A percentile compares a stretch with the other conserved stretches of the same genome.
These are phyloP conservation scores for Ophiognomonia clavigignenti-juglandacearum DNA, from an alignment of 2,329 filamentous ascomycete genomes.

Conservation along the genomic window DNA sequence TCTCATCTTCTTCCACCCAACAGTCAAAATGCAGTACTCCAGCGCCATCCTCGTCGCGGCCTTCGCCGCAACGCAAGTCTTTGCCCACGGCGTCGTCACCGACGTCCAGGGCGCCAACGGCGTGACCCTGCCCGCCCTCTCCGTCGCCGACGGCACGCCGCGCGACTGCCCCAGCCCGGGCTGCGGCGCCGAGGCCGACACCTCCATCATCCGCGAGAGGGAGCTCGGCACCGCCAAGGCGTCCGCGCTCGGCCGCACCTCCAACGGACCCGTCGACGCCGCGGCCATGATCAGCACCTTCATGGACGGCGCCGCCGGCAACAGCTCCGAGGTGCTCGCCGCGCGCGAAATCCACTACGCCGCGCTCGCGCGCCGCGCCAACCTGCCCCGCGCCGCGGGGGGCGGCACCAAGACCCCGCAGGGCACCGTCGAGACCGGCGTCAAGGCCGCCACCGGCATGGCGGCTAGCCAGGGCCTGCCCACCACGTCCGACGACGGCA, in stretches of 20 bases:
- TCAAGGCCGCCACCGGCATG: conserved; percentile 48
- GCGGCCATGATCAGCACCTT: conserved; percentile 53
- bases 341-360: conserved; percentile 16
- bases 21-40: conserved; percentile 23
- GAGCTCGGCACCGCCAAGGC: conserved; percentile 53
- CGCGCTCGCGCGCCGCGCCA: conserved; percentile 19
- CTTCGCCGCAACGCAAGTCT: conserved; percentile 43
- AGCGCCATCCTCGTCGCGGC: conserved; percentile 41
- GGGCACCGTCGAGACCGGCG: conserved; percentile 41
- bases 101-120: conserved; percentile 54
- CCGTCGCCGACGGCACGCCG: conserved; percentile 60
- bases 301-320: conserved; percentile 42
- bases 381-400: conserved; percentile 13
- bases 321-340: conserved; percentile 15
- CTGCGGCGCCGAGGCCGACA: conserved; percentile 65
- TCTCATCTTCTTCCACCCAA: background rate
- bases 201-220: conserved; percentile 60
- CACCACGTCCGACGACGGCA: conserved; percentile 55
- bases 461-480: conserved; percentile 53
- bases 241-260: conserved; percentile 58
- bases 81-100: conserved; percentile 55
- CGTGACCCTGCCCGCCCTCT: conserved; percentile 58
- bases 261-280: conserved; percentile 54
- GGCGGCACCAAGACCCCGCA: conserved; percentile 36
- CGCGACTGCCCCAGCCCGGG: conserved; percentile 58